These are phyloP conservation scores for Musa schizocarpa DNA, from an alignment of 176 grass and related monocot genomes.

Conservation along the genomic window DNA sequence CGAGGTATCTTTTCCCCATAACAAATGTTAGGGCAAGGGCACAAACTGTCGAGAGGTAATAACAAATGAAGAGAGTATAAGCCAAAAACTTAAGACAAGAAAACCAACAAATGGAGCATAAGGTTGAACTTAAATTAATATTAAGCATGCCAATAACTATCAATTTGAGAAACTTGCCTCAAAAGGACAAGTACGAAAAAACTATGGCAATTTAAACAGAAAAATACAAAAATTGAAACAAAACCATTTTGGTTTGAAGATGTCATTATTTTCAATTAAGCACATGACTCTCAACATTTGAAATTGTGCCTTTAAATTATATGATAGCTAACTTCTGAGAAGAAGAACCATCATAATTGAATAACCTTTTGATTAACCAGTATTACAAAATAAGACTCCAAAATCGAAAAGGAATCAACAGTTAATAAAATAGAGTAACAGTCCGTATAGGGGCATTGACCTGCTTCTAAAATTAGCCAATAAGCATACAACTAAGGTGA, in stretches of 20 bases:
- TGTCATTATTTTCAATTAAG: no score
- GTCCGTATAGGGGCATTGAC: neutral
- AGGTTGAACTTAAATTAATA: neutral
- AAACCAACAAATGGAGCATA: neutral
- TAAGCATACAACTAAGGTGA: neutral
- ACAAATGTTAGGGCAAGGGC: constrained; percentile 44
- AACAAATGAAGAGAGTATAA: neutral
- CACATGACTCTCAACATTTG: neutral
- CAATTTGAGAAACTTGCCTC: neutral
- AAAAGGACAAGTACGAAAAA: neutral
- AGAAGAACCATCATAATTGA: neutral
- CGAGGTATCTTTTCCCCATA: constrained; percentile 67
- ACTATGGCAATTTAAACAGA: neutral
- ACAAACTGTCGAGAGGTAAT: constrained; percentile 38
- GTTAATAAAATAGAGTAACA: neutral
- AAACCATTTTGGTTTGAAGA: no score
- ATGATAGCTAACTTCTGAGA: neutral
- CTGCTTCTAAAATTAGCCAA: neutral
- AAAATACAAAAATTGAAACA: neutral
- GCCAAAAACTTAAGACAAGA: neutral
- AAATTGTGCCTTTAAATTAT: neutral
- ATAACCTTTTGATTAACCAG: neutral
- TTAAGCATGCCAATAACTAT: neutral
- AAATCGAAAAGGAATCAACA: neutral
- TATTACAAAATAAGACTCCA: neutral